Evolutionary conservation across 768 basidiomycete genomes (phyloP), one percentile per base, ranked within the genome.

Genomic region (Trametes cubensis): DNA sequence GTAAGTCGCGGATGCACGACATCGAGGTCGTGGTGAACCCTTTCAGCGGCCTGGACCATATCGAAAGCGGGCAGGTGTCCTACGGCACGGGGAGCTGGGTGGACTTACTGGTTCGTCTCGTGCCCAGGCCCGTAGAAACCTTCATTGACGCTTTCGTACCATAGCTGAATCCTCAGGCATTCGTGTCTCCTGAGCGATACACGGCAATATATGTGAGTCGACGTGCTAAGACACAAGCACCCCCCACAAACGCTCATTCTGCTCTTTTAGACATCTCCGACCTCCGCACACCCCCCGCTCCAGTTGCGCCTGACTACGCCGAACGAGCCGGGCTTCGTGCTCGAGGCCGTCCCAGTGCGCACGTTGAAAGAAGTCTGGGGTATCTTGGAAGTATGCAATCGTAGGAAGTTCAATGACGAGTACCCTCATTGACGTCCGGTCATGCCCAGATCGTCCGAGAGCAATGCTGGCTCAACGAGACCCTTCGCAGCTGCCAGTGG

Each of bases 381-480:
- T 2, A 82, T 93, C 48, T 71, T 93, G 20, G 90, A 93, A 77
- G 90, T 88, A 67, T 48, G 73, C 30, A 44, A 5, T 42, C 40
- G 65, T 60, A 62, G n/a, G n/a, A n/a, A 45, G 17, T 15, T 13
- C 17, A 21, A 30, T 1, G 20, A 11, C 17, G 20, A 18, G 14
- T n/a, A 21, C 17, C 50, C 23, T 10, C 17, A 60, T 41, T 11
- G 23, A 38, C 21, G 45, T 20, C 15, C 21, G 28, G 14, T 1
- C 30, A 34, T 14, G 25, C 15, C 4, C 44, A 90, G 87, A 81
- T 94, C 67, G 89, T 93, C 5, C 80, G 83, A 61, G 91, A 93
- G 62, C 92, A 93, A 73, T 89, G 87, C 67, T 94, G 92, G 92
- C 69, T 93, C 18, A 94, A 93, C 68, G 88, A 89, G 67, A 80